phyloP scores from a whole-genome alignment of 2,329 filamentous ascomycete species.

The Apiospora phragmitis region DNA sequence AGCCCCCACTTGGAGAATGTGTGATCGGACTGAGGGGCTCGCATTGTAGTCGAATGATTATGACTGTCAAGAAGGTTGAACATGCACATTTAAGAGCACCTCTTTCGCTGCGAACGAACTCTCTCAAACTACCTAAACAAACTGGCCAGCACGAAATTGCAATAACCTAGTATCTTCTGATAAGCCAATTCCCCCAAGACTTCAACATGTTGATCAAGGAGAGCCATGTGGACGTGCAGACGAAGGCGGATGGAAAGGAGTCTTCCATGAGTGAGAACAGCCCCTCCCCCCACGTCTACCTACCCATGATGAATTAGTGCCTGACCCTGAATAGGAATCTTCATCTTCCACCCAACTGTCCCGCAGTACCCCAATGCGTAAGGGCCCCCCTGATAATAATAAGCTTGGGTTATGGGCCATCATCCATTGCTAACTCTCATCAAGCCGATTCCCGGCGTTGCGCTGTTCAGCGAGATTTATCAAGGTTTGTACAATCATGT shows the following conservation, averaged over 20 bases:
- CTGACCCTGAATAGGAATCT: conserved; percentile 64
- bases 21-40: background rate
- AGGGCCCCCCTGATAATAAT: conserved; percentile 4
- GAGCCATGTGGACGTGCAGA: conserved; percentile 51
- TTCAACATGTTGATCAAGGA: conserved; percentile 55
- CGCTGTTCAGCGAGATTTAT: conserved; percentile 92
- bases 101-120: background rate
- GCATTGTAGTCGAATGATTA: conserved; percentile 8
- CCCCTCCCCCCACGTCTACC: background rate
- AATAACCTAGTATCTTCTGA: background rate
- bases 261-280: conserved; percentile 50
- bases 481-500: conserved; percentile 62
- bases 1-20: conserved; percentile 10
- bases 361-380: conserved; percentile 85
- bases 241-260: conserved; percentile 53
- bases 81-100: background rate
- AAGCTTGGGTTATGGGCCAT: background rate
- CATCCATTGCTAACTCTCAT: background rate
- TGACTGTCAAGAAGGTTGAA: background rate
- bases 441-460: conserved; percentile 74
- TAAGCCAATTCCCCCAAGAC: background rate
- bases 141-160: background rate
- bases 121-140: no score
- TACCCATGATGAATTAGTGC: conserved; percentile 14
- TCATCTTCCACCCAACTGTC: conserved; percentile 83